Percentiles rank a stretch among this genome's conserved stretches.
Evolutionary conservation across 1,284 basidiomycete species (phyloP).

Genomic region (Dichomitus squalens): DNA sequence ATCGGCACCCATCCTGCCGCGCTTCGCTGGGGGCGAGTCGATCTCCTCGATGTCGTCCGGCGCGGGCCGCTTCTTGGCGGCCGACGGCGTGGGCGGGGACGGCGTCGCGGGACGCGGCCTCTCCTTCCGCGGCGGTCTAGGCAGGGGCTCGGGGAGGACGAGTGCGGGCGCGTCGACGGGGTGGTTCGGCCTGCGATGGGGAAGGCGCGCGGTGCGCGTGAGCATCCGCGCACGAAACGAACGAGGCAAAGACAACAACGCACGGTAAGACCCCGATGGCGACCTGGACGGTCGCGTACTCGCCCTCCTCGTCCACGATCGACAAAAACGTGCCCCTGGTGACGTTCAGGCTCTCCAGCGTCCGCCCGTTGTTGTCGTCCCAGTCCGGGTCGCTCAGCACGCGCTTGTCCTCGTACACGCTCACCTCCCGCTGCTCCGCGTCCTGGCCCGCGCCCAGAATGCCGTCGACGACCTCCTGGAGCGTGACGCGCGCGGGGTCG

Average conservation of each 20-base stretch:
- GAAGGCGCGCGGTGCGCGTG: neutral
- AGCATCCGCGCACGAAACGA: conserved; percentile 1
- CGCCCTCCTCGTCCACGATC: conserved; percentile 88
- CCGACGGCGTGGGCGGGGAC: conserved; percentile 44
- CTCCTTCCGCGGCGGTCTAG: conserved; percentile 50
- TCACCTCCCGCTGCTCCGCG: conserved; percentile 55
- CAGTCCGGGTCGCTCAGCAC: conserved; percentile 88
- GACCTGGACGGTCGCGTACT: conserved; percentile 73
- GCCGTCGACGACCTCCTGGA: conserved; percentile 74
- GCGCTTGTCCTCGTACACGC: conserved; percentile 84
- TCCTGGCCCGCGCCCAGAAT: conserved; percentile 55
- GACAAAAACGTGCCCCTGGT: conserved; percentile 81
- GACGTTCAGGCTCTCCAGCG: conserved; percentile 73
- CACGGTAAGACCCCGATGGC: conserved; percentile 73
- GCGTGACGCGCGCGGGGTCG: conserved; percentile 63
- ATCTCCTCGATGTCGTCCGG: conserved; percentile 53
- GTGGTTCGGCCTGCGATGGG: conserved; percentile 54
- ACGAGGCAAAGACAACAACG: conserved; percentile 36
- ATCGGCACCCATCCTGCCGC: conserved; percentile 36
- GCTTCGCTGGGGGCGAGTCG: conserved; percentile 60
- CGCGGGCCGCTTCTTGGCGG: conserved; percentile 50
- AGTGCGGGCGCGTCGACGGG: conserved; percentile 49
- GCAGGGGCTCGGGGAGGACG: conserved; percentile 65
- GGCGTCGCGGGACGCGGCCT: conserved; percentile 42
- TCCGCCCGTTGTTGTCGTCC: conserved; percentile 80